Base-by-base conservation (phyloP, 345 rosid genomes). In the Syzygium jambos region DNA sequence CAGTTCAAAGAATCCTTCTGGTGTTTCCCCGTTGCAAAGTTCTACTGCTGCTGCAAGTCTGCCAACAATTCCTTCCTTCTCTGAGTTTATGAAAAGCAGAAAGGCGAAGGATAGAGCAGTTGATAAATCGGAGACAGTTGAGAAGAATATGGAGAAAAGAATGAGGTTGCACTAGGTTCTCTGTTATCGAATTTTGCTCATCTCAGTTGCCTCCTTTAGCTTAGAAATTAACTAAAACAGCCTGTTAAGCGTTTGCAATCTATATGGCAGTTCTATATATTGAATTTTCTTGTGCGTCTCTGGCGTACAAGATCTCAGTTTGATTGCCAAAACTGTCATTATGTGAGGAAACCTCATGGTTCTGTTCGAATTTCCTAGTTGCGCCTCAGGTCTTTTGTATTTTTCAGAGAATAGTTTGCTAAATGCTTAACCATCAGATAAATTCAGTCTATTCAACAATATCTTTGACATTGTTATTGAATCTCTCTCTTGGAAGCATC, bases 11-110 rank as follows among this genome's bases (percentile, higher is more conserved):
- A 87, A 89, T 46, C 12, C 46, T 51, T 5, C 52, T 51, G 43
- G n/a, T 84, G 88, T 89, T 63, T 85, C 88, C 87, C 86, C 78
- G 49, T 25, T 19, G 7, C 87, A 88, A 78, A 86, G 86, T 7
- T 29, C 86, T n/a, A 52, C 51, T 51, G 52, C 38, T 57, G 73
- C 90, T 84, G 29, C 93, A 84, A 89, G 38, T 85, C 90, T 93
- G 78, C 97, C 97, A 2, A 86, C 88, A 41, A 93, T 96, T 89
- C 98, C 94, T 9, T 94, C 99, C 38, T 95, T 97, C 91, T 93
- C 98, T 2, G 96, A 95, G 89, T 96, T 96, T 89, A 94, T 92
- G 29, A 95, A 94, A 91, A 88, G 90, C 82, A 86, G 84, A 90
- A 94, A 92, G 87, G 77, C 85, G 23, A 89, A 78, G 80, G 89